Base-by-base conservation (phyloP, 1,139 yeast species). In the Blastobotrys aristatus region DNA sequence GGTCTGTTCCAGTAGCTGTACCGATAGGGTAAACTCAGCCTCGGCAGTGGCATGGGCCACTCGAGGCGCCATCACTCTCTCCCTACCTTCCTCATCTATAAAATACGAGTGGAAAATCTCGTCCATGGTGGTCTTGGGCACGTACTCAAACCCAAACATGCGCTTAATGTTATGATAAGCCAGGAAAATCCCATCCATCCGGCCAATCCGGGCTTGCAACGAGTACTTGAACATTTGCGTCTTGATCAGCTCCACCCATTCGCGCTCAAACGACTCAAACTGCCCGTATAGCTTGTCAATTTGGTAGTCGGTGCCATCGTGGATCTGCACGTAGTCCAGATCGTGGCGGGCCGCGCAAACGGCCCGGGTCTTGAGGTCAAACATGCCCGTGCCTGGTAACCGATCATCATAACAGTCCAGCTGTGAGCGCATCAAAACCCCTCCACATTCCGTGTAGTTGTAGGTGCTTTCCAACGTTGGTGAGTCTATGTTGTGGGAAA, bases 151-250 rank as follows among this genome's bases (percentile, higher is more conserved):
- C 2, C 97, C 98, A 65, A 92, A 86, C 60, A 90, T 78, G 40
- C 81, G 72, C 37, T 79, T 75, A 47, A 89, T 75, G 62, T 89
- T 92, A 66, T 92, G 98, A 63, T 84, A 92, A 0, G 96, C 96
- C 21, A 92, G 73, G 57, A 86, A 89, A 4, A 92, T 88, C 5
- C 98, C 98, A 65, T 90, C 97, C 98, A 92, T 92, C 58, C 85
- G 82, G 1, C 98, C 98, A 42, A 92, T 85, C 53, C 97, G 74
- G 0, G 97, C 97, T 64, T 92, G 98, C 54, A 90, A 73, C 11
- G 87, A 76, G 61, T 90, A 92, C 65, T 92, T 92, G 57, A 92
- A 69, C 67, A 92, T 67, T 0, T 94, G 84, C 1, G 92, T 78
- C 50, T 86, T 70, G 13, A 84, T 77, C 57, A 92, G 73, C 60